Base-by-base conservation (phyloP, 805 yeast species). In the Pichia nakasei region DNA sequence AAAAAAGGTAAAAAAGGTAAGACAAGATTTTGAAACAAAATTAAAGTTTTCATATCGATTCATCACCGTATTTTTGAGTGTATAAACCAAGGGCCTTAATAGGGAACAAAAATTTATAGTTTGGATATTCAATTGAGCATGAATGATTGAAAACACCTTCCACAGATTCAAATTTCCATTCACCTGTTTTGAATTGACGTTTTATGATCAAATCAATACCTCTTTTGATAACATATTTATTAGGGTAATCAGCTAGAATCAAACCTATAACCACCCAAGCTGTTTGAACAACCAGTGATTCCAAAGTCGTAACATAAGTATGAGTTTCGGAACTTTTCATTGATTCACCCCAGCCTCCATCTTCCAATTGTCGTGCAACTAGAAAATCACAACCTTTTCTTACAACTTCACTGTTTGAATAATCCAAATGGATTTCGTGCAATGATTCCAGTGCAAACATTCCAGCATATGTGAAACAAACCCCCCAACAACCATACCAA, bases 401-500 rank as follows among this genome's bases (percentile, higher is more conserved):
- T 7, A 86, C 95, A 3, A 66, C 61, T 7, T 68, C 74, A 34
- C 82, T 76, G 54, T 81, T 86, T 1, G 56, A 56, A 59, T 88
- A 91, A 2, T 56, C 66, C 45, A 73, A 72, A 1, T 80, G 85
- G 22, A 82, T 82, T 4, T 91, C 76, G 22, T 77, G 68, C 39
- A 93, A 69, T 0, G 97, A 97, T 54, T 93, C 99, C 24, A 93
- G 63, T 0, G 99, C 99, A 74, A 93, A 93, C 98, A 93, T 93
- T 2, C 88, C 85, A 0, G 97, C 97, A 62, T 93, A 93, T 0
- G 96, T 85, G 59, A 73, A 88, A 59, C 99, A 93, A 5, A 93
- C 81, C 32, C 98, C 99, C 99, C 99, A 93, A 35, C 87, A 80
- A 1, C 99, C 99, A 60, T 89, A 94, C 97, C 97, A 93, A 13